Percentiles rank a stretch among this genome's conserved stretches.
Evolutionary conservation across 2,329 filamentous ascomycete genomes (phyloP).

Genomic region (Aspergillus awamori): DNA sequence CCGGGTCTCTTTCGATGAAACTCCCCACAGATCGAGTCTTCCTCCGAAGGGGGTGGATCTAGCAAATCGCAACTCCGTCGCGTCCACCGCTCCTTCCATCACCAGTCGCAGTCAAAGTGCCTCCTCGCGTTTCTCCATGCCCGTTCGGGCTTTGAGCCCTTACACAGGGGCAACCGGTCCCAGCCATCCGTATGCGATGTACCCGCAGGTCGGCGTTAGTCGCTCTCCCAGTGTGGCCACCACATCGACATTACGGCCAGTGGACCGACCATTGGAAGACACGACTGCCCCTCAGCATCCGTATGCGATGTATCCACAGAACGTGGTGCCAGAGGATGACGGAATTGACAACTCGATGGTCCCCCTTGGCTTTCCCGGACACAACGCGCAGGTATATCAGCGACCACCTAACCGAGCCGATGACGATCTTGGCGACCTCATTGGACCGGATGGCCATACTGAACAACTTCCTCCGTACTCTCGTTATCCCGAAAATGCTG

Average conservation of each 20-base stretch:
- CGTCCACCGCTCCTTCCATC: slow-evolving; percentile 37
- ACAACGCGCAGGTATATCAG: slow-evolving; percentile 67
- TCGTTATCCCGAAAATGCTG: slow-evolving; percentile 77
- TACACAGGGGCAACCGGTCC: slow-evolving; percentile 72
- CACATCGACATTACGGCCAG: slow-evolving; percentile 65
- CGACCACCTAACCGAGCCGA: slow-evolving; percentile 67
- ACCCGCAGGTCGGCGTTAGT: slow-evolving; percentile 67
- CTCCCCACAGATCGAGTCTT: slow-evolving; percentile 37
- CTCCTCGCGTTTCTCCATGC: slow-evolving; percentile 50
- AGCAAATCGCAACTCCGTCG: slow-evolving; percentile 36
- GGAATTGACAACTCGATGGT: slow-evolving; percentile 50
- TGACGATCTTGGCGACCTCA: slow-evolving; percentile 83
- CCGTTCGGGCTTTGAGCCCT: slow-evolving; percentile 59
- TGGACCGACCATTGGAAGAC: slow-evolving; percentile 62
- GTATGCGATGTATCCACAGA: slow-evolving; percentile 84
- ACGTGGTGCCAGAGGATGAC: slow-evolving; percentile 64
- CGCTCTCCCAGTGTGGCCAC: slow-evolving; percentile 70
- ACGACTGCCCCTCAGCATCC: slow-evolving; percentile 75
- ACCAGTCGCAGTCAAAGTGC: slow-evolving; percentile 47
- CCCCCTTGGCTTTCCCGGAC: slow-evolving; percentile 74
- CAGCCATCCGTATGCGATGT: slow-evolving; percentile 83
- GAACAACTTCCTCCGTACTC: slow-evolving; percentile 93
- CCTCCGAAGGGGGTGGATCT: slow-evolving; percentile 38
- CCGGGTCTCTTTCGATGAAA: slow-evolving; percentile 36
- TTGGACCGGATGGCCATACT: slow-evolving; percentile 84